Evolutionary conservation across 352 stramenopile genomes (phyloP).

Genomic region (Aphanomyces stellatus): DNA sequence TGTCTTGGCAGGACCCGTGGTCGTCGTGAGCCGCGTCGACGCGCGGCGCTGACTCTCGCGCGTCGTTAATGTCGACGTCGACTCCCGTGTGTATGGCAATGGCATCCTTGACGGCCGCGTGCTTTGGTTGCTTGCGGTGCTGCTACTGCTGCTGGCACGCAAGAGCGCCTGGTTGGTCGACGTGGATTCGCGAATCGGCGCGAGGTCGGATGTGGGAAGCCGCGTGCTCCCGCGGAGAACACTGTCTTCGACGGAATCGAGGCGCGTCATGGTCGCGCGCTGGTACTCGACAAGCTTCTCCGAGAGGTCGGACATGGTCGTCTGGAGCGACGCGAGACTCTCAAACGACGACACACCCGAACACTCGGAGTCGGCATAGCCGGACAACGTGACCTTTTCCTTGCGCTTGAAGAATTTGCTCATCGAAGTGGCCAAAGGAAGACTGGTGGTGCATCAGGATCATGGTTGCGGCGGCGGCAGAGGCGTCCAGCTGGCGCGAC

Average conservation of each 20-base stretch:
- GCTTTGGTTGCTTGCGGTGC: not conserved
- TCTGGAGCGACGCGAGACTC: not conserved
- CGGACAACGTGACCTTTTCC: not conserved
- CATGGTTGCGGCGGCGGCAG: too few relatives aligned
- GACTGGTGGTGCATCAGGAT: too few relatives aligned
- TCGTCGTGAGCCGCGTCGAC: not conserved
- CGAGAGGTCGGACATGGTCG: slow-evolving; percentile 1
- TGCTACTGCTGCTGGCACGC: too few relatives aligned
- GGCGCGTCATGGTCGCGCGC: slow-evolving; percentile 3
- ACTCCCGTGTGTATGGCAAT: not conserved
- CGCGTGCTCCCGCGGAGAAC: not conserved
- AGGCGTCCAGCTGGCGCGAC: too few relatives aligned
- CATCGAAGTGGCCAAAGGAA: too few relatives aligned
- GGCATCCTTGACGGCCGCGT: not conserved
- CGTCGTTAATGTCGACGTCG: too few relatives aligned
- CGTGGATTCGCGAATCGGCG: not conserved
- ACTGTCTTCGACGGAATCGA: slow-evolving; percentile 4
- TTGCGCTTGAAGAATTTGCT: slow-evolving; percentile 6
- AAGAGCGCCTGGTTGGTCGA: too few relatives aligned
- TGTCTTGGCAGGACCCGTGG: not conserved
- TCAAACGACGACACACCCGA: too few relatives aligned
- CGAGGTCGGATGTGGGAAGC: not conserved
- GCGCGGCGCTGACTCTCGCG: too few relatives aligned
- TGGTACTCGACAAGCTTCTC: slow-evolving; percentile 11
- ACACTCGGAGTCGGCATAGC: not conserved